Base-by-base conservation (phyloP, 2,329 filamentous ascomycete genomes). In the Cytospora schulzeri region DNA sequence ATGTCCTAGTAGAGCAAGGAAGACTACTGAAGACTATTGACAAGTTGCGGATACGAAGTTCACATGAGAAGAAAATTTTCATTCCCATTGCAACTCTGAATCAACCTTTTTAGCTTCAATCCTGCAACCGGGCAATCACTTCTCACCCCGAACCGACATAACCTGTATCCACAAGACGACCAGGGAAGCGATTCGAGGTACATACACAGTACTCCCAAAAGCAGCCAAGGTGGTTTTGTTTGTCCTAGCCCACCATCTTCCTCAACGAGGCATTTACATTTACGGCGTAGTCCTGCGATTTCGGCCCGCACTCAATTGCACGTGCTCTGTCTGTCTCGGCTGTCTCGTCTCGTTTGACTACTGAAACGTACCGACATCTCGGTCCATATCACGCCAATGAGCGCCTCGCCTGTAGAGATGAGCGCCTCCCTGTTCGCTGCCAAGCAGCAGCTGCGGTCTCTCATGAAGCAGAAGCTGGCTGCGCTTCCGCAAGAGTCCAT, bases 401-500 rank as follows among this genome's bases (percentile, higher is more conserved):
- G 54, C 59, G 60, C 41, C 29, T 57, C 52, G 14, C 64, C 62
- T 45, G 41, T 57, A 56, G 74, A 75, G 66, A 88, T 87, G 82
- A 66, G 64, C 24, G 78, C 84, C 54, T 78, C 85, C 59, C 77
- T 93, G 62, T 83, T 83, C 68, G 81, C 83, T 64, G 88, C 90
- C 53, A 97, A 97, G 79, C 88, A 90, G 73, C 88, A 91, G 70
- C 80, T 97, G 67, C 85, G 93, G 64, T 82, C 81, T 67, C 78
- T 84, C 60, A 89, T 96, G 79, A 93, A 89, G 73, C 79, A 84
- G 68, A 82, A 82, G 35, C 82, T 97, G 24, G 82, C 85, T 24
- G 76, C 74, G 9, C 73, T 96, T 56, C 76, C 87, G 1, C 78
- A 83, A n/a, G 85, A 91, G 28, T 83, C 85, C 17, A 80, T 92